Conservation (phyloP, 1,284 basidiomycete species). For the Pyrrhoderma noxium region DNA sequence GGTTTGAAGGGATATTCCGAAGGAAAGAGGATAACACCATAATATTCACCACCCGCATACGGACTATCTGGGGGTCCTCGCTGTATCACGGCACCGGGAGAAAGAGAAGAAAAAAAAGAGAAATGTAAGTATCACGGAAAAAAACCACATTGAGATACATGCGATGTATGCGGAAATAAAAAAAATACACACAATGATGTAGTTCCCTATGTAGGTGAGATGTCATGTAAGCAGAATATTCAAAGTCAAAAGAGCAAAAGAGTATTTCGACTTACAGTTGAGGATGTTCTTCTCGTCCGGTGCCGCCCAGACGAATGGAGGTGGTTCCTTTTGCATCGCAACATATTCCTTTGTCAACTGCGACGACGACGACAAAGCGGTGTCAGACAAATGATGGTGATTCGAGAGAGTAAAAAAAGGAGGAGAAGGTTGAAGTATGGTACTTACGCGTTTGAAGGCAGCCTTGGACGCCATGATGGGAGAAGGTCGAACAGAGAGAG, state of each 20-base stretch:
- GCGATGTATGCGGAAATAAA: neutral
- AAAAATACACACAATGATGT: constrained; percentile 62
- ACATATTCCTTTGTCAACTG: constrained; percentile 87
- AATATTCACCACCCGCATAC: constrained; percentile 89
- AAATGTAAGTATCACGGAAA: constrained; percentile 9
- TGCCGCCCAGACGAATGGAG: constrained; percentile 88
- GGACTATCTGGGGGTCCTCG: constrained; percentile 91
- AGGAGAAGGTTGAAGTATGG: constrained; percentile 7
- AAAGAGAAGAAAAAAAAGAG: neutral
- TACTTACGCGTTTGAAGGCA: constrained; percentile 72
- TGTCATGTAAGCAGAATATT: constrained; percentile 2
- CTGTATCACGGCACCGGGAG: constrained; percentile 33
- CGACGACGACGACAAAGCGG: constrained; percentile 8
- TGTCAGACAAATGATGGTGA: constrained; percentile 13
- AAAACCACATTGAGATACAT: constrained; percentile 14
- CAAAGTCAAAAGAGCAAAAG: constrained; percentile 12
- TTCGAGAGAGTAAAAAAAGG: constrained; percentile 4
- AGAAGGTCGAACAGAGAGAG: neutral
- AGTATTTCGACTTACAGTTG: constrained; percentile 73
- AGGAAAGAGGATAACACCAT: constrained; percentile 84
- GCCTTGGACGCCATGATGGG: constrained; percentile 71
- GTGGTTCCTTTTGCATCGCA: constrained; percentile 88
- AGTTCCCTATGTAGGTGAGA: constrained; percentile 62
- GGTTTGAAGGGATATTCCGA: constrained; percentile 93
- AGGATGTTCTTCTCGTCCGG: constrained; percentile 97